These are phyloP conservation scores for Polysphondylium violaceum DNA, from an alignment of 78 protist genomes.

Conservation along the genomic window DNA sequence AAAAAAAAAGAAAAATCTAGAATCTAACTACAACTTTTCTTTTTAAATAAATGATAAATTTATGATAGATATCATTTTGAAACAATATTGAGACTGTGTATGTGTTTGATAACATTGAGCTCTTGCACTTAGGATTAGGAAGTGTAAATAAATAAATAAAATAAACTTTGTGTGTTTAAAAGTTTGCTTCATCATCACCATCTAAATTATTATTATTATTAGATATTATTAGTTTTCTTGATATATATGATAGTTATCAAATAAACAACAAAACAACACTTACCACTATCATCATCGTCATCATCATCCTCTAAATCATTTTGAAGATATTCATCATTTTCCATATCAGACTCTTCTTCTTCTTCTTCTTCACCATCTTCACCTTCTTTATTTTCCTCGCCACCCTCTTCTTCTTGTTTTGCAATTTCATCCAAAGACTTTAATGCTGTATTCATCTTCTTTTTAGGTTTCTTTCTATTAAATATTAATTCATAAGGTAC, in stretches of 20 bases:
- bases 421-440: conserved; percentile 14
- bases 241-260: not conserved
- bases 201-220: too few species aligned
- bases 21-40: too few species aligned
- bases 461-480: conserved; percentile 17
- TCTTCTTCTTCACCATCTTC: not conserved
- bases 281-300: conserved; percentile 14
- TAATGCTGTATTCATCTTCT: not conserved
- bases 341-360: conserved; percentile 7
- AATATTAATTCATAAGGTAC: conserved; percentile 12
- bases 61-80: too few species aligned
- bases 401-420: conserved; percentile 13
- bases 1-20: too few species aligned
- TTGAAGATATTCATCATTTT: conserved; percentile 3
- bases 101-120: not conserved
- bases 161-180: too few species aligned
- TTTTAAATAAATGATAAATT: too few species aligned
- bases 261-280: not conserved
- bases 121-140: too few species aligned
- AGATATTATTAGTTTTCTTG: not conserved
- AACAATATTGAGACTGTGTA: too few species aligned
- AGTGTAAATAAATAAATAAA: too few species aligned
- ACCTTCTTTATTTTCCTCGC: not conserved
- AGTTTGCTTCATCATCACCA: too few species aligned
- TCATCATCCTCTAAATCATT: not conserved